These are phyloP conservation scores for Monosporascus ibericus DNA, from an alignment of 2,329 filamentous ascomycete genomes.

Conservation along the genomic window DNA sequence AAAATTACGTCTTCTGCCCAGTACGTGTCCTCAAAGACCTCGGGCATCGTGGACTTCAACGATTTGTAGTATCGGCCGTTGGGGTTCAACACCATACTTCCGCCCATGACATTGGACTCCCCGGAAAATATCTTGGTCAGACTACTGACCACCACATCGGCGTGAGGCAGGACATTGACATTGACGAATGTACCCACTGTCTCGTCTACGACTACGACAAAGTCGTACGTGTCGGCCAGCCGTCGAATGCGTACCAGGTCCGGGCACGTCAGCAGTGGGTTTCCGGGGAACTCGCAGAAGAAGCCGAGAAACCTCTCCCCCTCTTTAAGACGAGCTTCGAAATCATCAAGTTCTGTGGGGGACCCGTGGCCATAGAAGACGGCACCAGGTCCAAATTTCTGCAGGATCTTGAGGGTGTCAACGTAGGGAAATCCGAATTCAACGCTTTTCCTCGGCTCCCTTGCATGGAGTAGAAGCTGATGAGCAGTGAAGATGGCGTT, in stretches of 20 bases:
- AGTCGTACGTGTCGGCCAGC: slow-evolving; percentile 78
- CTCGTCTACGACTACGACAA: slow-evolving; percentile 88
- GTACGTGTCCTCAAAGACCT: slow-evolving; percentile 78
- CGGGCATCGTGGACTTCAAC: slow-evolving; percentile 60
- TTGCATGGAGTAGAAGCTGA: slow-evolving; percentile 60
- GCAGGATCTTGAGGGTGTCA: slow-evolving; percentile 87
- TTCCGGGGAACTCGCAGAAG: slow-evolving; percentile 93
- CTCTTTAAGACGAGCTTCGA: slow-evolving; percentile 62
- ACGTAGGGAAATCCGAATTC: slow-evolving; percentile 97
- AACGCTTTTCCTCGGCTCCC: slow-evolving; percentile 66
- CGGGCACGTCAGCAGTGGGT: slow-evolving; percentile 80
- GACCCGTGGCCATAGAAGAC: slow-evolving; percentile 82
- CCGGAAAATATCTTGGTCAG: slow-evolving; percentile 97
- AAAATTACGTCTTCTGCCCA: slow-evolving; percentile 94
- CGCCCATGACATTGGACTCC: slow-evolving; percentile 97
- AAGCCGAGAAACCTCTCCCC: slow-evolving; percentile 77
- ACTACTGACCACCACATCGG: slow-evolving; percentile 89
- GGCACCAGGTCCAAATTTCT: slow-evolving; percentile 90
- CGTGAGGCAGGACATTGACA: slow-evolving; percentile 82
- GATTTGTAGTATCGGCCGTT: slow-evolving; percentile 62
- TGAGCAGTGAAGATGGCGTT: slow-evolving; percentile 91
- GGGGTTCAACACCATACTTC: slow-evolving; percentile 60
- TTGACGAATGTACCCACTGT: slow-evolving; percentile 97
- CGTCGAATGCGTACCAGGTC: slow-evolving; percentile 74
- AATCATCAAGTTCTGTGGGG: slow-evolving; percentile 71